These are phyloP conservation scores for Phytophthora pinifolia DNA, from an alignment of 352 stramenopile species.

Conservation along the genomic window DNA sequence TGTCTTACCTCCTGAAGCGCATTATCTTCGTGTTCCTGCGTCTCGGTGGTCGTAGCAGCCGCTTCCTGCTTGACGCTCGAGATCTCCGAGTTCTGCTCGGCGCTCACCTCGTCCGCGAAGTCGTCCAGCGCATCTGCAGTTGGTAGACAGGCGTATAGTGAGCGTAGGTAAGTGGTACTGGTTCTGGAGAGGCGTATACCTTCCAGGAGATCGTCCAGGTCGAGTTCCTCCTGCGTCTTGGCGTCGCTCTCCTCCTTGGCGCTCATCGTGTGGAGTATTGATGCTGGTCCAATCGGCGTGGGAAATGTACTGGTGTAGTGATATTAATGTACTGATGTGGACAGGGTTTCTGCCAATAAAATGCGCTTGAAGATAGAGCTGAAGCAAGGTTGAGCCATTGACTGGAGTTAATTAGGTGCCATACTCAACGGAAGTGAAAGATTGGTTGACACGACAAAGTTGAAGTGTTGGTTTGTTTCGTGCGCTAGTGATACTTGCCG, in stretches of 20 bases:
- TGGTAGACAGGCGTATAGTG: background rate
- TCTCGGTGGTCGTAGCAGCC: conserved; percentile 42
- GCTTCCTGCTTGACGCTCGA: conserved; percentile 49
- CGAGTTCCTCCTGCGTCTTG: conserved; percentile 49
- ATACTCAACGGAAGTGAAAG: too few species aligned
- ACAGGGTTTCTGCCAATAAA: too few species aligned
- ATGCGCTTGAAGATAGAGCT: too few species aligned
- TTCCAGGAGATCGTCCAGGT: conserved; percentile 83
- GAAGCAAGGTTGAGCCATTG: too few species aligned
- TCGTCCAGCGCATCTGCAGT: conserved; percentile 78
- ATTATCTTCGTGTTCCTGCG: conserved; percentile 58
- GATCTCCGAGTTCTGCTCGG: conserved; percentile 34
- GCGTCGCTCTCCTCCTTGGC: conserved; percentile 24
- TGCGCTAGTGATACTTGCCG: conserved; percentile 14
- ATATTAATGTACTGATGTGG: too few species aligned
- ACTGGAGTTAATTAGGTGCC: too few species aligned
- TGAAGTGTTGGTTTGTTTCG: conserved; percentile 8
- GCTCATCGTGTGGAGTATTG: conserved; percentile 10
- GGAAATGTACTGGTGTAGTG: background rate
- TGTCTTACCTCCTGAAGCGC: conserved; percentile 56
- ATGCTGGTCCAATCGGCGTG: conserved; percentile 1
- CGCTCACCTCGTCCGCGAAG: conserved; percentile 68
- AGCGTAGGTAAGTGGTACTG: background rate
- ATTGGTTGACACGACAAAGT: conserved; percentile 9
- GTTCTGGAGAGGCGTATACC: conserved; percentile 27